These are phyloP conservation scores for Neurospora cerealis DNA, from an alignment of 495 filamentous ascomycete species.

Conservation along the genomic window DNA sequence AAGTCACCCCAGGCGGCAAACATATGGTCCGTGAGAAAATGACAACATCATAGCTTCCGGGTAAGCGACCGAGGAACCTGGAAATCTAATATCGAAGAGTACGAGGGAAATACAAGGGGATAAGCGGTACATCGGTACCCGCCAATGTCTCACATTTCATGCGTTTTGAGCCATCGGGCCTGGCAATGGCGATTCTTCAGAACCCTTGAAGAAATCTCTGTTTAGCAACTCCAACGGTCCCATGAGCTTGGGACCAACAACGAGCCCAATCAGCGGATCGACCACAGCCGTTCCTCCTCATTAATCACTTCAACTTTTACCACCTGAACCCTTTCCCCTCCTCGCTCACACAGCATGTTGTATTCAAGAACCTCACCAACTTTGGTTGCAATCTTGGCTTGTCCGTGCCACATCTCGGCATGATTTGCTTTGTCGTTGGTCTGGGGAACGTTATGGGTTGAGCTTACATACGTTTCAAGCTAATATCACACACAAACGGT, in stretches of 20 bases:
- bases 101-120: not conserved
- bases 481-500: not conserved
- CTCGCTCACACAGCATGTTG: not conserved
- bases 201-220: not conserved
- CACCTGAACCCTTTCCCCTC: not conserved
- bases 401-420: not conserved
- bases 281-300: not conserved
- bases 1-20: not conserved
- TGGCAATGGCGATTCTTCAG: not conserved
- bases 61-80: not conserved
- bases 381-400: not conserved
- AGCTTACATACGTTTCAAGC: not conserved
- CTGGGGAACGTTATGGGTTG: not conserved
- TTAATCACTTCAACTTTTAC: not conserved
- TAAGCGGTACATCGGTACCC: not conserved
- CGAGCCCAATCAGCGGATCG: not conserved
- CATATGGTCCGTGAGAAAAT: not conserved
- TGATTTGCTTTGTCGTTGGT: not conserved
- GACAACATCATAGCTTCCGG: not conserved
- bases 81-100: not conserved
- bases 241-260: conserved; percentile 5
- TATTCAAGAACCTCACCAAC: not conserved
- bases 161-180: not conserved
- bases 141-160: not conserved
- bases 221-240: not conserved